Evolutionary conservation across 805 yeast genomes (phyloP).

Genomic region (Starmerella sp.): DNA sequence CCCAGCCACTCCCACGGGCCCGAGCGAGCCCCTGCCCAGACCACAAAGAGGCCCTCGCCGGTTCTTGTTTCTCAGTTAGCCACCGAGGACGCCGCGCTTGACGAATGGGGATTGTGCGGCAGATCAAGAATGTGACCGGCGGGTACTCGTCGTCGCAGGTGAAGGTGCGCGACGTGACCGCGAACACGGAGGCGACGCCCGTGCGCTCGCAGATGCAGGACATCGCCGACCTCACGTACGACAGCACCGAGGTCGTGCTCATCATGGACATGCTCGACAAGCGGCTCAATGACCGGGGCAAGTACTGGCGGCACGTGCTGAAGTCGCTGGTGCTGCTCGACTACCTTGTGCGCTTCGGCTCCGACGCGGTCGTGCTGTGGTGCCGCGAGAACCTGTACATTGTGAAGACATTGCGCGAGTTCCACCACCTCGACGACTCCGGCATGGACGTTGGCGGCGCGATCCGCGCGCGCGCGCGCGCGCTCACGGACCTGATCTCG

Average conservation of each 20-base stretch:
- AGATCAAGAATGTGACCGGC: conserved; percentile 76
- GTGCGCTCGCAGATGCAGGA: conserved; percentile 71
- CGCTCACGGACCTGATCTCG: conserved; percentile 61
- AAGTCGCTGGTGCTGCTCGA: conserved; percentile 84
- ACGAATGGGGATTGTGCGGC: conserved; percentile 68
- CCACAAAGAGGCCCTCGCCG: background rate
- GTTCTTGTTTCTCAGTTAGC: no score
- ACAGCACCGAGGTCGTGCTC: conserved; percentile 63
- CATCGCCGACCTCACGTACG: conserved; percentile 61
- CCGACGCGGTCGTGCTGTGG: conserved; percentile 86
- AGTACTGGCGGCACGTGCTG: conserved; percentile 93
- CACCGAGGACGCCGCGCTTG: background rate
- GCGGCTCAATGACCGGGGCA: conserved; percentile 88
- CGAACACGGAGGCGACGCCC: conserved; percentile 83
- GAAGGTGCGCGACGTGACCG: conserved; percentile 77
- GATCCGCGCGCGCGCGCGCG: conserved; percentile 81
- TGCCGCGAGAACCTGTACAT: conserved; percentile 77
- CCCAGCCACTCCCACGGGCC: conserved; percentile 4
- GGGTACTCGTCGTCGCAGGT: conserved; percentile 83
- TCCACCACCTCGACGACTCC: conserved; percentile 65
- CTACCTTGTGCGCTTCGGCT: conserved; percentile 71
- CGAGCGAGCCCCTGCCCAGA: background rate
- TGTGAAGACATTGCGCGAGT: conserved; percentile 82
- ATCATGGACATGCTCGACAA: conserved; percentile 91
- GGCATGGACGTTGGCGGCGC: conserved; percentile 81